Conservation (phyloP, 352 stramenopile species). For the Pythium diclinum region DNA sequence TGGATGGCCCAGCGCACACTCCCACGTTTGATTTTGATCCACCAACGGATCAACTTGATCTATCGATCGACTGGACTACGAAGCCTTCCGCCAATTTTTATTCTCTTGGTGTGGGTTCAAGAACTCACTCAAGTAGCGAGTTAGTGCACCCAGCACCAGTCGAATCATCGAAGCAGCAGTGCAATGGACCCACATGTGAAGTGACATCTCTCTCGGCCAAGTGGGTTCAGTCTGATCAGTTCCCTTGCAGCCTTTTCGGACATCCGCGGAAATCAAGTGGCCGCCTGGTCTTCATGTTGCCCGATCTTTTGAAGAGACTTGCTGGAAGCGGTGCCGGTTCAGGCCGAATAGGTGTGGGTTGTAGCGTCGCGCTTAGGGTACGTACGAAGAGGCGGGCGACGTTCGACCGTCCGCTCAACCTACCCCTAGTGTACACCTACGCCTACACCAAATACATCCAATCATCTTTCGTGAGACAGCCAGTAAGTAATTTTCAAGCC, state of each 20-base stretch:
- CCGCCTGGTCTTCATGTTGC: background rate
- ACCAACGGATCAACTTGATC: background rate
- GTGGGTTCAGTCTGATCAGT: background rate
- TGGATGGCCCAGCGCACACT: background rate
- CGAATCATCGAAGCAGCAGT: background rate
- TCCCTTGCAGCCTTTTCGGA: background rate
- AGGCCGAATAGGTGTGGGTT: background rate
- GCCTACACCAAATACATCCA: background rate
- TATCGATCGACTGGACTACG: background rate
- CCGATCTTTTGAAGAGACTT: background rate
- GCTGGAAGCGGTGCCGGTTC: background rate
- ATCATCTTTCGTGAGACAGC: conserved; percentile 11
- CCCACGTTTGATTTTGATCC: background rate
- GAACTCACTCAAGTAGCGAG: background rate
- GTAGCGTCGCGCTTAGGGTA: background rate
- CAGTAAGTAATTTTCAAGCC: conserved; percentile 21
- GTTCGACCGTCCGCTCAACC: conserved; percentile 27
- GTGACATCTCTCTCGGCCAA: background rate
- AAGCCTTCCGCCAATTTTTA: background rate
- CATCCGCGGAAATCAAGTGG: background rate
- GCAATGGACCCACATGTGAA: background rate
- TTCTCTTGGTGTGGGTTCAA: background rate
- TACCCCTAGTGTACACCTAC: conserved; percentile 24
- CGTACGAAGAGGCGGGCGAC: conserved; percentile 5
- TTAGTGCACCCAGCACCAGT: background rate